Evolutionary conservation across 345 rosid genomes (phyloP).

Genomic region (Firmiana major): DNA sequence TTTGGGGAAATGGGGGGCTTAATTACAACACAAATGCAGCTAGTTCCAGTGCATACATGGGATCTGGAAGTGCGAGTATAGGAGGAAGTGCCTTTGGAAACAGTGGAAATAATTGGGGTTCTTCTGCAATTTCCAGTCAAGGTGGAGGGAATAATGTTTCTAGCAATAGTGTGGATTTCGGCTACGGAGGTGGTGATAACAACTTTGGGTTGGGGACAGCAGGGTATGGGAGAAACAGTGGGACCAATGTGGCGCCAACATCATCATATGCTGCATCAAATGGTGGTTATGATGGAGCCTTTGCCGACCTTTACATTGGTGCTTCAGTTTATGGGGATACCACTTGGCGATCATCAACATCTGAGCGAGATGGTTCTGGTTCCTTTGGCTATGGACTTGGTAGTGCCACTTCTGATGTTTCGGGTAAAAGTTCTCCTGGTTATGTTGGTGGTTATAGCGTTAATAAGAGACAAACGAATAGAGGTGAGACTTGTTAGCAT

Average conservation of each 20-base stretch:
- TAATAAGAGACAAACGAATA: constrained; percentile 68
- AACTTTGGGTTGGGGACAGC: constrained; percentile 40
- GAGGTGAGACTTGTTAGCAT: constrained; percentile 43
- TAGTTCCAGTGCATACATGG: constrained; percentile 38
- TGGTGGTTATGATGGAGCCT: constrained; percentile 49
- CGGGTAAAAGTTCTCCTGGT: constrained; percentile 62
- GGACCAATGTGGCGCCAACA: constrained; percentile 36
- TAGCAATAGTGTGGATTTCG: constrained; percentile 40
- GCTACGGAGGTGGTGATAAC: constrained; percentile 51
- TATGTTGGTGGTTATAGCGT: constrained; percentile 63
- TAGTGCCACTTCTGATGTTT: constrained; percentile 42
- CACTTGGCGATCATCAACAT: constrained; percentile 51
- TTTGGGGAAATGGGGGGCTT: constrained; percentile 68
- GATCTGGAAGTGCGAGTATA: constrained; percentile 45
- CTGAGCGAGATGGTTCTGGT: constrained; percentile 52
- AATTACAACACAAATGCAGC: constrained; percentile 39
- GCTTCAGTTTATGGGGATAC: constrained; percentile 56
- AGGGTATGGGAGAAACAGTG: constrained; percentile 54
- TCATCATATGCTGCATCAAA: constrained; percentile 47
- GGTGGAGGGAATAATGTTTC: constrained; percentile 45
- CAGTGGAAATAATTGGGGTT: constrained; percentile 47
- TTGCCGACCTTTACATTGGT: constrained; percentile 42
- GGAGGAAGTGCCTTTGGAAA: constrained; percentile 51
- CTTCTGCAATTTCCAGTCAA: constrained; percentile 46
- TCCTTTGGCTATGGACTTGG: constrained; percentile 49